These are phyloP conservation scores for Monilinia laxa DNA, from an alignment of 2,329 filamentous ascomycete genomes.

Conservation along the genomic window DNA sequence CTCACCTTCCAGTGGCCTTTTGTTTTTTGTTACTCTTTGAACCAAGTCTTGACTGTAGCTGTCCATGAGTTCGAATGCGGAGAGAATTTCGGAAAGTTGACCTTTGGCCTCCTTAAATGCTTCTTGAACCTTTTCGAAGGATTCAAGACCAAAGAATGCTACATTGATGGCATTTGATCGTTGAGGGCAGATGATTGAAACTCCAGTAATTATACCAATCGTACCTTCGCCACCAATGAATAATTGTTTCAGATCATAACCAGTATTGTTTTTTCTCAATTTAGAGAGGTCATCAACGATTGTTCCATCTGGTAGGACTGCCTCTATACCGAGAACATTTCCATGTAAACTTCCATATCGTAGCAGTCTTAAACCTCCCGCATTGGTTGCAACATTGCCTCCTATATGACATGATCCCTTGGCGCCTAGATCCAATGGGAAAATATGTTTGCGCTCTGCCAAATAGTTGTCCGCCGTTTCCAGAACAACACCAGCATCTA, in stretches of 20 bases:
- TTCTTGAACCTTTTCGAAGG: conserved; percentile 81
- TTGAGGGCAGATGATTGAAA: conserved; percentile 87
- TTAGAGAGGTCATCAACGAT: conserved; percentile 85
- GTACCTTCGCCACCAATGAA: conserved; percentile 97
- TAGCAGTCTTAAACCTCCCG: conserved; percentile 83
- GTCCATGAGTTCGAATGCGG: conserved; percentile 98
- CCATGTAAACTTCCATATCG: conserved; percentile 95
- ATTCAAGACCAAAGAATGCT: conserved; percentile 87
- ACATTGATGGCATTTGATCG: conserved; percentile 88
- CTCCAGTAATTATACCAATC: conserved; percentile 86
- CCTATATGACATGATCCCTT: conserved; percentile 97
- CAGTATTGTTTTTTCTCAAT: conserved; percentile 97
- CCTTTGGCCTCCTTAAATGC: conserved; percentile 87
- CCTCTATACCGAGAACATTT: conserved; percentile 87
- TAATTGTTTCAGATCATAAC: conserved; percentile 94
- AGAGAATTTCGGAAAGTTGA: conserved; percentile 91
- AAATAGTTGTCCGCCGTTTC: conserved; percentile 86
- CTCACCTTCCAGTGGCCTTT: conserved; percentile 76
- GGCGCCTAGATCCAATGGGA: conserved; percentile 93
- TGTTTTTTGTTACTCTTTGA: conserved; percentile 69
- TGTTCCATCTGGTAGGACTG: conserved; percentile 89
- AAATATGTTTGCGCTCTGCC: conserved; percentile 80
- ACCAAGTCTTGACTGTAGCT: conserved; percentile 77
- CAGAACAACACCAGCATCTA: conserved; percentile 86
- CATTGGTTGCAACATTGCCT: conserved; percentile 94